Base-by-base conservation (phyloP, 192 early-diverging fungal species). In the Funneliformis mosseae region DNA sequence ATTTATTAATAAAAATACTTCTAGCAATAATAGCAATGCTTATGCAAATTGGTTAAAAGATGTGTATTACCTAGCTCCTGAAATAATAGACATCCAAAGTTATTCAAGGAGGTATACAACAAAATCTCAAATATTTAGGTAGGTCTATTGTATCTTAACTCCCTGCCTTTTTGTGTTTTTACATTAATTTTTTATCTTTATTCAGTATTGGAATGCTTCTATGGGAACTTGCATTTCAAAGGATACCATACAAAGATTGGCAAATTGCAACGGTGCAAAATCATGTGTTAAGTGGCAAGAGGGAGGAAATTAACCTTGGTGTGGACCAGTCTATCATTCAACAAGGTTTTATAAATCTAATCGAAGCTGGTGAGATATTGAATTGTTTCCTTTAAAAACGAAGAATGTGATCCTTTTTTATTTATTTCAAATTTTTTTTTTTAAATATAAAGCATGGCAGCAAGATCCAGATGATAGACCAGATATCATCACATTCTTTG, bases 221-320 rank as follows among this genome's bases (percentile, higher is more conserved):
- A 10, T 72, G 70, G 70, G 70, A 72, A 14, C 23, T 72, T 27
- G 18, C n/a, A 23, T 72, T 72, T 46, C n/a, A 72, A 46, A 72
- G 33, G 46, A 79, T 70, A 41, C 78, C 78, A 4, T 79, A 69
- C 25, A 48, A 68, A 41, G 48, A 71, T 42, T n/a, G n/a, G 39
- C 48, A 38, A 23, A 50, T 71, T 18, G 10, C 8, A 33, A 18
- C 50, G 21, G 33, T 79, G 42, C 27, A 70, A 70, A 46, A 68
- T 70, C 45, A 69, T 50, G 78, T 79, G 2, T 50, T 55, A 33
- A 18, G 27, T 11, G 78, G 68, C 11, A 70, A 79, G 16, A 25
- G 78, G 11, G 78, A 79, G 5, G 41, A 5, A 2, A 8, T 79
- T 33, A 23, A 50, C 38, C 60, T 50, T 28, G 78, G 33, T 18